Percentiles rank a stretch among this genome's conserved stretches.
Evolutionary conservation across 805 yeast species (phyloP).

Genomic region (Lipomyces yamanashiensis): DNA sequence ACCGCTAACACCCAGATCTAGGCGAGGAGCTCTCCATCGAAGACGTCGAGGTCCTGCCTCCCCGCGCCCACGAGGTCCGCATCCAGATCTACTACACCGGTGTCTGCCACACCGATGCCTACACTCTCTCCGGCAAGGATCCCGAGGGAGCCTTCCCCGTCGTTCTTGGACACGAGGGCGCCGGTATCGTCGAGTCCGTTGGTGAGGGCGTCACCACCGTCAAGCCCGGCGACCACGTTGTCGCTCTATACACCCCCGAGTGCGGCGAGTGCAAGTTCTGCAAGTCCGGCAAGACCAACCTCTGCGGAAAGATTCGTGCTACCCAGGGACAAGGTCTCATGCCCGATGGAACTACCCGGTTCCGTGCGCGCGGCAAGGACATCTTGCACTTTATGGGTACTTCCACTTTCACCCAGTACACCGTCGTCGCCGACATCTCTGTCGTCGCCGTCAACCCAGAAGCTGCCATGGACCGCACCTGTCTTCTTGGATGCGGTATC

Average conservation of each 20-base stretch:
- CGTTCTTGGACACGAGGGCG: constrained; percentile 96
- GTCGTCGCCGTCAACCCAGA: constrained; percentile 86
- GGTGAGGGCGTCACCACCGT: constrained; percentile 94
- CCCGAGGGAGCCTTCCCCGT: constrained; percentile 97
- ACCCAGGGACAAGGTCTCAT: constrained; percentile 98
- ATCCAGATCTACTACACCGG: constrained; percentile 86
- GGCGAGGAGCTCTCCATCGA: constrained; percentile 71
- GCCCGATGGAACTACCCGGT: constrained; percentile 98
- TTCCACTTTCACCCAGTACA: constrained; percentile 94
- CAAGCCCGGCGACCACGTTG: constrained; percentile 90
- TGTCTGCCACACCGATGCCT: constrained; percentile 98
- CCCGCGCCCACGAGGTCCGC: constrained; percentile 96
- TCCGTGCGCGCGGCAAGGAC: constrained; percentile 78
- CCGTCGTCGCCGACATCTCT: constrained; percentile 97
- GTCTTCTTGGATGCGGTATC: constrained; percentile 97
- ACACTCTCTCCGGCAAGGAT: constrained; percentile 90
- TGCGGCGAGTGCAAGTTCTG: constrained; percentile 96
- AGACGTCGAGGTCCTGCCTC: constrained; percentile 88
- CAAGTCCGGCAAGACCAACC: constrained; percentile 90
- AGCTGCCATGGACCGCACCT: constrained; percentile 84
- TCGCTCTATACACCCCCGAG: constrained; percentile 95
- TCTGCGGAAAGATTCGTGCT: constrained; percentile 93
- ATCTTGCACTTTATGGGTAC: constrained; percentile 96
- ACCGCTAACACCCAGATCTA: neutral
- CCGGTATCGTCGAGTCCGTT: constrained; percentile 91